Evolutionary conservation across 371 early-diverging fungal genomes (phyloP), one percentile per base, ranked within the genome.

Genomic region (Actinomucor elegans): DNA sequence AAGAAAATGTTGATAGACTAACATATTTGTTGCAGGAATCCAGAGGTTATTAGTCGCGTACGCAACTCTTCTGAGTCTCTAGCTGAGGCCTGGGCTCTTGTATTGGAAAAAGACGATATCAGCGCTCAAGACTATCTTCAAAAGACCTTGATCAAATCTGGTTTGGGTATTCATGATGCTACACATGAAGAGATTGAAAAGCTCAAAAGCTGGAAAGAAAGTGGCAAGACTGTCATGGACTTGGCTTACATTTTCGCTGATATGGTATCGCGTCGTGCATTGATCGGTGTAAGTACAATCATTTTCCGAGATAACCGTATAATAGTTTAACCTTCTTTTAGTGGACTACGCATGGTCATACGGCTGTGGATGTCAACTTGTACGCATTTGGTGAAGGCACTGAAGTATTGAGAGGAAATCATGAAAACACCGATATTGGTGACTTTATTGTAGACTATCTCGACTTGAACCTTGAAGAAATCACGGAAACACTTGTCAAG

Each of bases 261-360:
- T n/a, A 81, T 92, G 59, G 78, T 91, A 6, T 88, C 89, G 31
- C 62, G 66, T 4, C 75, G 91, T 5, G 92, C 94, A n/a, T 69
- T 74, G 45, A 47, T 91, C 24, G 91, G 91, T 47, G 83, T 82
- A 75, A 67, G 65, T 62, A 42, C 11, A 3, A 4, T 23, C 35
- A 23, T 35, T 24, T 3, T 5, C 28, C 12, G 10, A 21, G 0
- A 5, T 17, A 45, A n/a, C 23, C 23, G 24, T 24, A 7, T 49
- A 36, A 17, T 27, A 11, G 24, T 26, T 17, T 27, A 10, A 49
- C 15, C n/a, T 47, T 28, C 23, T 27, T 52, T 49, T 57, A 88
- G 54, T 97, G 94, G 94, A 76, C 91, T 6, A 94, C 94, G 0
- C 88, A 90, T 60, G 96, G 96, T 0, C 97, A 97, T 55, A 89